A percentile compares a stretch with the other conserved stretches of the same genome.
Conservation (phyloP, 169 alveolate species). For the Plasmodium gonderi region DNA sequence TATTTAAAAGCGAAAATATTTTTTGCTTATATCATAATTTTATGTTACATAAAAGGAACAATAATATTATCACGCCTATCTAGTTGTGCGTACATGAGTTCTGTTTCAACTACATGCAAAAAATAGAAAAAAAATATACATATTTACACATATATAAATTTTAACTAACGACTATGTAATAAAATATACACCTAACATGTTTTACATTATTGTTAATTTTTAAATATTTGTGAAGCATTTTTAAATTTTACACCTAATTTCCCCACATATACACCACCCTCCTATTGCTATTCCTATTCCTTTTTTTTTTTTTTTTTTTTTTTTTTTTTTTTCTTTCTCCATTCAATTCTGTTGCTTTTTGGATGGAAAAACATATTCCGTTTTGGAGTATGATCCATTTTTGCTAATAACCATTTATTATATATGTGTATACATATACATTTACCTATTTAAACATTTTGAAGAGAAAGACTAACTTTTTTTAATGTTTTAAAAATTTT, state of each 20-base stretch:
- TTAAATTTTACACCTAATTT: slow-evolving; percentile 8
- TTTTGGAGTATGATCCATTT: slow-evolving; percentile 20
- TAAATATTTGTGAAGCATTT: slow-evolving; percentile 52
- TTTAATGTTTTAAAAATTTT: slow-evolving; percentile 45
- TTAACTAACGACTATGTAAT: no score
- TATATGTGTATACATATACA: not conserved
- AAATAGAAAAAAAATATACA: no score
- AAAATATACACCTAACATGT: not conserved
- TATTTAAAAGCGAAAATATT: not conserved
- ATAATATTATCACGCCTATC: not conserved
- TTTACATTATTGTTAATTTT: slow-evolving; percentile 16
- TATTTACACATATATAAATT: not conserved
- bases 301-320: not conserved
- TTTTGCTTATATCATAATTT: not conserved
- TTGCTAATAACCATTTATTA: not conserved
- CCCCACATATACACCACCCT: no score
- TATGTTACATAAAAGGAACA: not conserved
- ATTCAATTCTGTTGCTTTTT: not conserved
- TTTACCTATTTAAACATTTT: slow-evolving; percentile 1
- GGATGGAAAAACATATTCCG: not conserved
- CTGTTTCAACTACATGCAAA: no score
- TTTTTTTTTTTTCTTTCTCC: not conserved
- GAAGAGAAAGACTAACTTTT: slow-evolving; percentile 15
- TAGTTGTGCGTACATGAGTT: not conserved
- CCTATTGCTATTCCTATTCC: not conserved